A percentile compares a stretch with the other conserved stretches of the same genome.
Conservation (phyloP, 108 stramenopile species). For the Chaetoceros tenuissimus region DNA sequence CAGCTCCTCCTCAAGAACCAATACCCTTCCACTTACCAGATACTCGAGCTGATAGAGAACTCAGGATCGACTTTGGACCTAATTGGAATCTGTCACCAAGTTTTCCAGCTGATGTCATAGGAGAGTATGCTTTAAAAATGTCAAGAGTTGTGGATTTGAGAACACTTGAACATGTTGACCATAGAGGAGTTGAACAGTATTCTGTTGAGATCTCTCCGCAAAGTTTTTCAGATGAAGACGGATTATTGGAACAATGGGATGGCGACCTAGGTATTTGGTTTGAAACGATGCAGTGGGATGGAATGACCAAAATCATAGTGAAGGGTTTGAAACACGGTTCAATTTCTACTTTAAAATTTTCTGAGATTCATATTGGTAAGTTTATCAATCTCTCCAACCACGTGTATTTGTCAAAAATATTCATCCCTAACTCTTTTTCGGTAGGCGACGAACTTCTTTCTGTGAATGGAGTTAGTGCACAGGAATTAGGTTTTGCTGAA, state of each 20-base stretch:
- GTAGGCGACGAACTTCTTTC: constrained; percentile 86
- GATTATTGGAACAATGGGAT: constrained; percentile 28
- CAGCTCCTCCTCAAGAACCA: constrained; percentile 41
- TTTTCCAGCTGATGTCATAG: constrained; percentile 57
- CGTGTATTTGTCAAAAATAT: too few species aligned
- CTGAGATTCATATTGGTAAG: constrained; percentile 81
- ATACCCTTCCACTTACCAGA: constrained; percentile 76
- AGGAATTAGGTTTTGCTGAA: constrained; percentile 64
- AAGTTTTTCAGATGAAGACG: constrained; percentile 17
- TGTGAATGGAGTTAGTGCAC: constrained; percentile 68
- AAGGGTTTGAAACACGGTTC: constrained; percentile 80
- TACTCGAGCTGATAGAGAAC: constrained; percentile 60
- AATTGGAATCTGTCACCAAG: constrained; percentile 61
- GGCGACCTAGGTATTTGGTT: constrained; percentile 91
- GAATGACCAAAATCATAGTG: constrained; percentile 73
- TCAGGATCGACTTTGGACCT: constrained; percentile 63
- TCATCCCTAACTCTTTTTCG: too few species aligned
- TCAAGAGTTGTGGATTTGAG: constrained; percentile 48
- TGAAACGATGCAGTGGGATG: constrained; percentile 86
- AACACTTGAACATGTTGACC: constrained; percentile 56
- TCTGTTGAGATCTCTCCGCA: constrained; percentile 63
- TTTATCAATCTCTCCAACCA: too few species aligned
- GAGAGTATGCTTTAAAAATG: constrained; percentile 47
- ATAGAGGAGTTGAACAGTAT: constrained; percentile 72
- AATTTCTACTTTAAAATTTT: too few species aligned